phyloP scores from a whole-genome alignment of 208 protist genomes.

The Tritrichomonas musculus region DNA sequence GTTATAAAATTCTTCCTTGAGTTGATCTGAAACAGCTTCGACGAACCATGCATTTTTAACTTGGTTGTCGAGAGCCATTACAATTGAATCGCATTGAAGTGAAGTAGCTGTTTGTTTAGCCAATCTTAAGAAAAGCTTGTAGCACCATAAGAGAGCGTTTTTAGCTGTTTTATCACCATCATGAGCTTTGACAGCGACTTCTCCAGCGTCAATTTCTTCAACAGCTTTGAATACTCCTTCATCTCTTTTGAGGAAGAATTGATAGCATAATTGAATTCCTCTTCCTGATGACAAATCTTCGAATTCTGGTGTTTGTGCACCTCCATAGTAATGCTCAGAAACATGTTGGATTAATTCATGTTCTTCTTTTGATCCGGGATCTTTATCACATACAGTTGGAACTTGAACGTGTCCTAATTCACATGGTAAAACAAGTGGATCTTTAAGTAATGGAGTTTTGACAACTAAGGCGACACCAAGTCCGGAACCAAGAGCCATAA shows the following conservation, averaged over 20 bases:
- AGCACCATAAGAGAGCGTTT: neutral
- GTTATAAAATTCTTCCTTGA: neutral
- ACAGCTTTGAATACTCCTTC: no score
- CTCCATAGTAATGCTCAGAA: neutral
- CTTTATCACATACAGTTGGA: neutral
- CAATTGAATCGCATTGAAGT: neutral
- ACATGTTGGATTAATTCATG: neutral
- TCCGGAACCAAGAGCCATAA: neutral
- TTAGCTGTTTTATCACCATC: neutral
- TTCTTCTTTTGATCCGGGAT: neutral
- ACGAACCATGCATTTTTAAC: slow-evolving; percentile 17
- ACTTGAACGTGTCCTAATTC: slow-evolving; percentile 5
- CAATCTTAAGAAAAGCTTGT: neutral
- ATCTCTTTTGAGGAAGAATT: neutral
- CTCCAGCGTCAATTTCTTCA: neutral
- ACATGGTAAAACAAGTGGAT: neutral
- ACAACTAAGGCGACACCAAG: neutral
- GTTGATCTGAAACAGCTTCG: neutral
- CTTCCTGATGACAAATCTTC: neutral
- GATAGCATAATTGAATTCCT: neutral
- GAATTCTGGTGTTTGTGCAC: neutral
- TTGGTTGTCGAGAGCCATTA: slow-evolving; percentile 30
- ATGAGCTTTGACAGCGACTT: neutral
- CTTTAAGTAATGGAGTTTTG: neutral
- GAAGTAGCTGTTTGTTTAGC: neutral